Percentiles rank a stretch among this genome's conserved stretches.
Conservation (phyloP, 2,329 filamentous ascomycete species). For the Botrytis byssoidea region DNA sequence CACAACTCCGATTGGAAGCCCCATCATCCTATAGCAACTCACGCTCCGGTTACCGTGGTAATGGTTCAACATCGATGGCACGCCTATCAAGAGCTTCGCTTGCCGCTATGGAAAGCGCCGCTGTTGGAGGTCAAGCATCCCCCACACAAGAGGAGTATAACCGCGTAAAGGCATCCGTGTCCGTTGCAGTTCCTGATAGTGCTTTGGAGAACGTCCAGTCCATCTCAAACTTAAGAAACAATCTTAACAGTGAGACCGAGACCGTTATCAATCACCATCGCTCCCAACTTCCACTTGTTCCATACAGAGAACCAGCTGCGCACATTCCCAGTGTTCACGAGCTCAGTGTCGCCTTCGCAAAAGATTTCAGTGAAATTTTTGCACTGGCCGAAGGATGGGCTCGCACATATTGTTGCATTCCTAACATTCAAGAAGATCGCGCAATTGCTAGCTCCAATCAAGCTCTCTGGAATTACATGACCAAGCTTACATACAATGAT, state of each 20-base stretch:
- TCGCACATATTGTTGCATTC: neutral
- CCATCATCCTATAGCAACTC: neutral
- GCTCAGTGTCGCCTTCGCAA: neutral
- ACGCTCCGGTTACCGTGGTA: neutral
- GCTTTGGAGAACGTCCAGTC: slow-evolving; percentile 3
- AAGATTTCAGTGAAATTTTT: slow-evolving; percentile 16
- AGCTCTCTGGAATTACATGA: slow-evolving; percentile 42
- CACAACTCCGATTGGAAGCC: slow-evolving; percentile 1
- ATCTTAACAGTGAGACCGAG: neutral
- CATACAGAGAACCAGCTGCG: neutral
- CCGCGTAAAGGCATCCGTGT: neutral
- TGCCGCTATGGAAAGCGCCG: slow-evolving; percentile 16
- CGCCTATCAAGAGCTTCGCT: slow-evolving; percentile 16
- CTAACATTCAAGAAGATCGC: slow-evolving; percentile 24
- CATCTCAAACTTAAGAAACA: neutral
- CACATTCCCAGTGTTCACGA: slow-evolving; percentile 4
- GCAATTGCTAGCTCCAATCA: slow-evolving; percentile 30
- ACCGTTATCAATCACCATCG: neutral
- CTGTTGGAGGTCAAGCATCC: neutral
- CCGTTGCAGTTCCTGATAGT: slow-evolving; percentile 8
- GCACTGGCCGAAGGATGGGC: slow-evolving; percentile 16
- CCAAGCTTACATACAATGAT: slow-evolving; percentile 35
- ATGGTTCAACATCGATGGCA: slow-evolving; percentile 5
- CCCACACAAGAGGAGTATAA: neutral
- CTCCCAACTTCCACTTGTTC: neutral